These are phyloP conservation scores for Pythium chondricola DNA, from an alignment of 352 stramenopile genomes.

Conservation along the genomic window DNA sequence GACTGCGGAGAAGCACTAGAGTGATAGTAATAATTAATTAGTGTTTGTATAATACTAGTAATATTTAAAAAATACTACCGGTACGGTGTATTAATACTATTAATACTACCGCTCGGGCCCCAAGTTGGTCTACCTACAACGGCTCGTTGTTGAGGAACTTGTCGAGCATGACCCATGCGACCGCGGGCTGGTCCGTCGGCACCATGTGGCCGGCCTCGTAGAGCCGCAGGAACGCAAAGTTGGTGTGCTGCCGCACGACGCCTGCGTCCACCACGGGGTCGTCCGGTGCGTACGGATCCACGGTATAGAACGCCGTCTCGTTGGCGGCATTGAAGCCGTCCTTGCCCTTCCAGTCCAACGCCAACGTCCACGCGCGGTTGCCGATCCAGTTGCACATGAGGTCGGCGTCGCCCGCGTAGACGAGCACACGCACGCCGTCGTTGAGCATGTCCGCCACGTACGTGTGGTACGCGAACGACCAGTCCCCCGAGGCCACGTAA, in stretches of 20 bases:
- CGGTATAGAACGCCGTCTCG: conserved; percentile 7
- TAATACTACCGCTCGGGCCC: too few relatives aligned
- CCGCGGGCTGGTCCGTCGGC: conserved; percentile 37
- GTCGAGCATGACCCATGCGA: conserved; percentile 42
- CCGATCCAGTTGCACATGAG: conserved; percentile 94
- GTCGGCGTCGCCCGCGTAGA: conserved; percentile 93
- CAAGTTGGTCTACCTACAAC: too few relatives aligned
- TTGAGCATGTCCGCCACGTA: conserved; percentile 75
- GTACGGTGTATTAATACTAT: too few relatives aligned
- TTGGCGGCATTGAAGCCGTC: conserved; percentile 58
- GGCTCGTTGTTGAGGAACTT: conserved; percentile 44
- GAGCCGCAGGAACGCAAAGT: conserved; percentile 37
- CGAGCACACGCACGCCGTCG: conserved; percentile 49
- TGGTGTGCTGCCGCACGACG: conserved; percentile 18
- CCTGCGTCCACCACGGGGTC: conserved; percentile 14
- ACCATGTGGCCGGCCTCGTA: conserved; percentile 53
- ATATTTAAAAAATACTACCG: too few relatives aligned
- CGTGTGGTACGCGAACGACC: conserved; percentile 79
- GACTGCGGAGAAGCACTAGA: too few relatives aligned
- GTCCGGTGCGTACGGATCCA: background rate
- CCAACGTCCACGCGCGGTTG: conserved; percentile 86
- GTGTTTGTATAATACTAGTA: too few relatives aligned
- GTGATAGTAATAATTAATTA: too few relatives aligned
- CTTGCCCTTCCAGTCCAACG: conserved; percentile 81
- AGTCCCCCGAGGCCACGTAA: conserved; percentile 70